Evolutionary conservation across 2,329 filamentous ascomycete species (phyloP).

Genomic region (Parastagonospora avenae): DNA sequence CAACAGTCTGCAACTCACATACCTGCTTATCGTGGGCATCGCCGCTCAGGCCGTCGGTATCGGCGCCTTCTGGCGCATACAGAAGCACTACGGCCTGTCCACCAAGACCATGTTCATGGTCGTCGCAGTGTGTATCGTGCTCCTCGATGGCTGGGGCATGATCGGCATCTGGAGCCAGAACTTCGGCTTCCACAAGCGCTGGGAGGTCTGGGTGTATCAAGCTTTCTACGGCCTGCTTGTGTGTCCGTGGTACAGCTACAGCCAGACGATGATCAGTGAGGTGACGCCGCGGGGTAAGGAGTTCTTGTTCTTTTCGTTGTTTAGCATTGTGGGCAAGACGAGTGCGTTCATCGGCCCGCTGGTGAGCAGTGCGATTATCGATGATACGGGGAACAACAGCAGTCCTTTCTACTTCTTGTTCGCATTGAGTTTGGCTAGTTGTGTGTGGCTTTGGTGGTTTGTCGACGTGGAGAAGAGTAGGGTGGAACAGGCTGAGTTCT

Average conservation of each 20-base stretch:
- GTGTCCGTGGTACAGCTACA: slow-evolving; percentile 73
- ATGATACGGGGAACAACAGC: slow-evolving; percentile 63
- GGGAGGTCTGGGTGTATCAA: slow-evolving; percentile 58
- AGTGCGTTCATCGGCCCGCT: slow-evolving; percentile 71
- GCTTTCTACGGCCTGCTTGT: slow-evolving; percentile 69
- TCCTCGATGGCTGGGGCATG: slow-evolving; percentile 66
- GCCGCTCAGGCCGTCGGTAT: slow-evolving; percentile 67
- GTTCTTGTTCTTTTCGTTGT: slow-evolving; percentile 72
- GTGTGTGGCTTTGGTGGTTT: slow-evolving; percentile 27
- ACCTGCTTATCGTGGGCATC: slow-evolving; percentile 70
- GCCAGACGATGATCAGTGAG: slow-evolving; percentile 73
- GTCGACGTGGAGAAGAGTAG: slow-evolving; percentile 30
- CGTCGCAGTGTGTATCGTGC: slow-evolving; percentile 65
- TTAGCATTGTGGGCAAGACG: slow-evolving; percentile 72
- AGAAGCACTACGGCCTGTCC: slow-evolving; percentile 62
- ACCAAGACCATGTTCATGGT: slow-evolving; percentile 73
- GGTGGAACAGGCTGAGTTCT: slow-evolving; percentile 28
- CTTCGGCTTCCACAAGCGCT: slow-evolving; percentile 60
- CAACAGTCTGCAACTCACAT: slow-evolving; percentile 68
- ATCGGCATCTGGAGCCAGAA: slow-evolving; percentile 61
- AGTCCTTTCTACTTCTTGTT: slow-evolving; percentile 69
- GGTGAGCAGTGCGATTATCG: slow-evolving; percentile 72
- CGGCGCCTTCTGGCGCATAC: slow-evolving; percentile 65
- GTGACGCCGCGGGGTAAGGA: slow-evolving; percentile 71
- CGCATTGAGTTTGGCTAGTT: slow-evolving; percentile 28